phyloP scores from a whole-genome alignment of 2,329 filamentous ascomycete species.

The Capronia epimyces region DNA sequence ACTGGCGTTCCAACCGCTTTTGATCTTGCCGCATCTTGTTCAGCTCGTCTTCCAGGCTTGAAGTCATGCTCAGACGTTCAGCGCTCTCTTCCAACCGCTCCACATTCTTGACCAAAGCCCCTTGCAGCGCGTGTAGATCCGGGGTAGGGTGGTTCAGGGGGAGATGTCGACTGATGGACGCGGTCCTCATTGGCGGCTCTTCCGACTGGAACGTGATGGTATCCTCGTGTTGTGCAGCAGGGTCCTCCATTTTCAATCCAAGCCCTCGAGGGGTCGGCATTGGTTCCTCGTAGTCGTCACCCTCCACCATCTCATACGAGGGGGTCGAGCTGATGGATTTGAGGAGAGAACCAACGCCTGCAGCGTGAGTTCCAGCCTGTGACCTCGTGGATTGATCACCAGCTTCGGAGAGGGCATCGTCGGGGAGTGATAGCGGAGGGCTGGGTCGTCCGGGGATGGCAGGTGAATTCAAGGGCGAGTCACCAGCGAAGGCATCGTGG shows the following conservation, averaged over 20 bases:
- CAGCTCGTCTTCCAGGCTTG: conserved; percentile 44
- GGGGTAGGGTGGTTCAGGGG: conserved; percentile 46
- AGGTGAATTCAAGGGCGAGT: conserved; percentile 8
- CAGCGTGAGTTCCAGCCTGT: conserved; percentile 5
- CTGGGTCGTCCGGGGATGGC: conserved; percentile 16
- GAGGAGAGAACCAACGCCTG: conserved; percentile 34
- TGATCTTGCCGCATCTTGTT: conserved; percentile 44
- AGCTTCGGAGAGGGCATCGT: conserved; percentile 13
- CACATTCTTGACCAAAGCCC: conserved; percentile 47
- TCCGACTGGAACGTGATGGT: conserved; percentile 12
- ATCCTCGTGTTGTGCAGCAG: conserved; percentile 9
- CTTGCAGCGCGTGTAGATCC: conserved; percentile 47
- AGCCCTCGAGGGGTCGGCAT: conserved; percentile 18
- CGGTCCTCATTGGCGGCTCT: conserved; percentile 31
- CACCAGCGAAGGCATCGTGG: conserved; percentile 11
- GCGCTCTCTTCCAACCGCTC: conserved; percentile 46
- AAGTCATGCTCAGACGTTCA: conserved; percentile 44
- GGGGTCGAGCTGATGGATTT: conserved; percentile 35
- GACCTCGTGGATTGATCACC: conserved; percentile 5
- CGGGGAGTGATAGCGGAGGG: conserved; percentile 11
- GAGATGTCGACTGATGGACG: conserved; percentile 39
- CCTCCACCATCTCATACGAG: conserved; percentile 45
- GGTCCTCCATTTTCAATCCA: conserved; percentile 11
- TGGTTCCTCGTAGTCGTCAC: conserved; percentile 41
- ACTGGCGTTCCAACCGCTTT: conserved; percentile 35